Evolutionary conservation across 305 asterid genomes (phyloP), one percentile per base, ranked within the genome.

Genomic region (Andrographis paniculata): DNA sequence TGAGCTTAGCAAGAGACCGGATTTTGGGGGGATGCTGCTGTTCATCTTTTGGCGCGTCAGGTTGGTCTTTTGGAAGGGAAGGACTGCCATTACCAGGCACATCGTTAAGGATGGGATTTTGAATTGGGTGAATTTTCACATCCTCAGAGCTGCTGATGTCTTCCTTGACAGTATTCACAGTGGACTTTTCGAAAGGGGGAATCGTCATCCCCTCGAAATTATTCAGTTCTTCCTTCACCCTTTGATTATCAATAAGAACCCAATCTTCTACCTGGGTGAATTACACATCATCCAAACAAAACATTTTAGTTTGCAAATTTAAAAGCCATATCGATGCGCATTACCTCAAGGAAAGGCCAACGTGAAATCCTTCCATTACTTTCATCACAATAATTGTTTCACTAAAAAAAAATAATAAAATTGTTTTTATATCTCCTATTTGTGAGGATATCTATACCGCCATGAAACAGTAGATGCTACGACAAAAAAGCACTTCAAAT

Each of bases 181-280:
- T 45, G 39, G 65, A 56, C 52, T 53, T 58, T 46, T 51, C 54
- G 53, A 30, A 27, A 13, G 52, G 54, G 31, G 46, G 52, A 30
- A 56, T 48, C 52, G 15, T 19, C 14, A 50, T 58, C 20, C 42
- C 69, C 41, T 44, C 66, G 16, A 53, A 62, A 48, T 40, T 43
- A 30, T 55, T 37, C 59, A 44, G 44, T 59, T 58, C 78, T 58
- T 66, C 68, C 53, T 78, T 74, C 53, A 59, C 63, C 55, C 62
- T 66, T 58, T 48, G 57, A 41, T 69, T 67, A 38, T 73, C 70
- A 23, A 71, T 58, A 70, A 72, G 70, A 45, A 62, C 55, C 14
- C 65, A 77, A 37, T 69, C 93, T 66, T 67, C 79, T 20, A 53
- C 63, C 94, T 79, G 70, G 63, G 53, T n/a, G 53, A n/a, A n/a